A percentile compares a stretch with the other conserved stretches of the same genome.
Evolutionary conservation across 2,329 filamentous ascomycete species (phyloP).

Genomic region (Pestalotiopsis sp.): DNA sequence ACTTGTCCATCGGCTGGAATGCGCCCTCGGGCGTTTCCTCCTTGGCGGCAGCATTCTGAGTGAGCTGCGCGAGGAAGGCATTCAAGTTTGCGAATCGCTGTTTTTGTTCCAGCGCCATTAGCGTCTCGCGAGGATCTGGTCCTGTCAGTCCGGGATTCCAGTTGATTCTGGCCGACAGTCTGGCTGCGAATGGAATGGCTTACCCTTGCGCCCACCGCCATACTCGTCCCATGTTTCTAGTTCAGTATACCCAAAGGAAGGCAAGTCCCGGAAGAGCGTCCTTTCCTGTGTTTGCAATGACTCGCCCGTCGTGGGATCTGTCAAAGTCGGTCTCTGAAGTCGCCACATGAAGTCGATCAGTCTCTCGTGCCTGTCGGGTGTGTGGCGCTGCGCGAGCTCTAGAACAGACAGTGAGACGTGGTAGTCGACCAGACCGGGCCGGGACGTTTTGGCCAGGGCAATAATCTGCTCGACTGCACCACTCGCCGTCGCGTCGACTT

Average conservation of each 20-base stretch:
- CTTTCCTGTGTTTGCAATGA: not conserved
- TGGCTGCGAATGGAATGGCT: not conserved
- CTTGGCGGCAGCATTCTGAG: not conserved
- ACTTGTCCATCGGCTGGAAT: not conserved
- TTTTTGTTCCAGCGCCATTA: not conserved
- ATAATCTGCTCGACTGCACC: not conserved
- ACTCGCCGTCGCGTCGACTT: not conserved
- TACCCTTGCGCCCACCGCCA: not conserved
- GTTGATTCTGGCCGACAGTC: too few relatives aligned
- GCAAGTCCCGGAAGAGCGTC: not conserved
- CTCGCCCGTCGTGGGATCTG: not conserved
- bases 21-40: not conserved
- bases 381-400: not conserved
- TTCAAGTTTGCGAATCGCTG: constrained; percentile 4
- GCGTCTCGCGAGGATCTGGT: not conserved
- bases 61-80: constrained; percentile 1
- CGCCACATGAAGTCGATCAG: not conserved
- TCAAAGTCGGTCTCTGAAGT: not conserved
- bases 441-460: not conserved
- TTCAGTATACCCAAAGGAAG: constrained; percentile 8
- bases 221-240: not conserved
- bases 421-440: constrained; percentile 3
- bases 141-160: not conserved
- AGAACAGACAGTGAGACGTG: not conserved
- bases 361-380: not conserved